Evolutionary conservation across 192 early-diverging fungal genomes (phyloP).

Genomic region (Gamsiella multidivaricata): DNA sequence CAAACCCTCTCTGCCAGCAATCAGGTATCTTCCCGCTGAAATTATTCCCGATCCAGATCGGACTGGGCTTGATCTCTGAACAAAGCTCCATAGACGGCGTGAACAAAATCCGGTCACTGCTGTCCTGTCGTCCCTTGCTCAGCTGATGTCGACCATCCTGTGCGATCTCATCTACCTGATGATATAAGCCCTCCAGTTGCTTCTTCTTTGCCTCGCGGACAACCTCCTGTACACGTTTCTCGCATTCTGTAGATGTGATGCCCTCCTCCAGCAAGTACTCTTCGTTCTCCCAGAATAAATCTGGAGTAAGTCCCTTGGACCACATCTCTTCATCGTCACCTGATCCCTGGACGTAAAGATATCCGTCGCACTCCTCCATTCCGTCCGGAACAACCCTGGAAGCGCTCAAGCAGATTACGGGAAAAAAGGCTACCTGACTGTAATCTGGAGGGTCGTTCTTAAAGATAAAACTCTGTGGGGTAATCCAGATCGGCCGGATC

Average conservation of each 20-base stretch:
- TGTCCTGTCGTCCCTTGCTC: slow-evolving; percentile 43
- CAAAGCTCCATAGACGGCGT: slow-evolving; percentile 51
- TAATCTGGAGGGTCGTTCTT: slow-evolving; percentile 60
- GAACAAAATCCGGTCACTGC: not conserved
- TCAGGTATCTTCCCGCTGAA: slow-evolving; percentile 40
- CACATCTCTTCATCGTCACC: slow-evolving; percentile 93
- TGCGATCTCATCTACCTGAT: slow-evolving; percentile 5
- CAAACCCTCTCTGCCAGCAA: slow-evolving; percentile 63
- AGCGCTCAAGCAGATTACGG: slow-evolving; percentile 83
- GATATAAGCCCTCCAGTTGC: slow-evolving; percentile 4
- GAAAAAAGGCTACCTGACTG: slow-evolving; percentile 66
- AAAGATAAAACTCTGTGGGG: slow-evolving; percentile 66
- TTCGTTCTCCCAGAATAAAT: slow-evolving; percentile 47
- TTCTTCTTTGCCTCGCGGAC: slow-evolving; percentile 26
- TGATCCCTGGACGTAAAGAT: slow-evolving; percentile 88
- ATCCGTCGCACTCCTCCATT: slow-evolving; percentile 62
- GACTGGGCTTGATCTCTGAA: slow-evolving; percentile 43
- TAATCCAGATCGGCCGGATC: slow-evolving; percentile 86
- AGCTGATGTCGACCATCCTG: slow-evolving; percentile 70
- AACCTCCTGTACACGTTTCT: slow-evolving; percentile 22
- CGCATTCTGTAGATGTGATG: slow-evolving; percentile 32
- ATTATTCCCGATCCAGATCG: slow-evolving; percentile 53
- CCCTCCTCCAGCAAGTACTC: slow-evolving; percentile 41
- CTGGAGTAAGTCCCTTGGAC: slow-evolving; percentile 62
- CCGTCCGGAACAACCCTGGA: slow-evolving; percentile 68